Base-by-base conservation (phyloP, 805 yeast species). In the Candida pseudofarinosa region DNA sequence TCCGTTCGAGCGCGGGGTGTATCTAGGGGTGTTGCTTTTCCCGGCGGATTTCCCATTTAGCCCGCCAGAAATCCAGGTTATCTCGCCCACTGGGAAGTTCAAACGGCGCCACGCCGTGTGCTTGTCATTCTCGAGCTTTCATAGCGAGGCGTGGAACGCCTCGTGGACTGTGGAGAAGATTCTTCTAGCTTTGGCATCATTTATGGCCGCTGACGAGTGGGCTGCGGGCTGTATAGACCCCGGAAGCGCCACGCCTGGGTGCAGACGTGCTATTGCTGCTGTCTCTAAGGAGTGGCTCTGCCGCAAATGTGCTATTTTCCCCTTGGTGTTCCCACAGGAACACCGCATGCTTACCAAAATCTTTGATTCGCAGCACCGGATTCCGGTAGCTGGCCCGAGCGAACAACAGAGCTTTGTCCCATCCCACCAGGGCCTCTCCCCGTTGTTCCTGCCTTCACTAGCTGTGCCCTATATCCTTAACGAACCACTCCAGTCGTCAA, bases 61-160 rank as follows among this genome's bases (percentile, higher is more conserved):
- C 13, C 49, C 55, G 2, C 55, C 55, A n/a, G 55, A 52, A 30
- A 46, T 52, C 16, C 55, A 48, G 37, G 44, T 52, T 52, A 50
- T 52, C 7, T 48, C 51, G 38, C 54, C 54, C 10, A 48, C 41
- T 8, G 52, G 54, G 1, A 37, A 48, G 6, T 52, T 52, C 37
- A 23, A 31, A 15, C 31, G 41, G 3, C 37, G 54, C 19, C 15
- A 3, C 4, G 35, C 54, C 12, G 19, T 52, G 4, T 52, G 55
- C 41, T 35, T 52, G 34, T 41, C 49, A 3, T 44, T 45, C 40
- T 40, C 55, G 4, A 36, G 44, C 14, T 50, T 39, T 41, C 55
- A 52, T 33, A 38, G 37, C 20, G 54, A 50, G 28, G 17, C 38
- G 14, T 52, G 55, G 55, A 44, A 44, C 26, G 53, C 51, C 5